A percentile compares a stretch with the other conserved stretches of the same genome.
Conservation (phyloP, 2,329 filamentous ascomycete species). For the Rosellinia necatrix region DNA sequence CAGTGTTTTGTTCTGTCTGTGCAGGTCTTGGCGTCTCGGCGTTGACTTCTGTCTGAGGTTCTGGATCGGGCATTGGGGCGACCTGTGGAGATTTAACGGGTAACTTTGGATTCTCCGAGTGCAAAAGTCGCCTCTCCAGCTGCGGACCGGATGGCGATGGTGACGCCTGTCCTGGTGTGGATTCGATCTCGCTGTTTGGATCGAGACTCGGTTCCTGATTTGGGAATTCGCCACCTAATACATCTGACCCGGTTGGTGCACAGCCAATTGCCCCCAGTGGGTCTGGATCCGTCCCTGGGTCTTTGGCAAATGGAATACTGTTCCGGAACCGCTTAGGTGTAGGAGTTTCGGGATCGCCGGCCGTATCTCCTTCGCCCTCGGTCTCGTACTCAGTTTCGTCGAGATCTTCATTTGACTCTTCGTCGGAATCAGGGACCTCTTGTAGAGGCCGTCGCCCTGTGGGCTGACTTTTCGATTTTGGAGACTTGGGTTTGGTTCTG, state of each 20-base stretch:
- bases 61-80: neutral
- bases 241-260: conserved; percentile 29
- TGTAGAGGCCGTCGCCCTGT: conserved; percentile 33
- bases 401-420: conserved; percentile 32
- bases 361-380: conserved; percentile 30
- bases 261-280: conserved; percentile 25
- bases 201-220: conserved; percentile 13
- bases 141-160: neutral
- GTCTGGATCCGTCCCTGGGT: conserved; percentile 17
- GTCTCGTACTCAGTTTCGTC: conserved; percentile 33
- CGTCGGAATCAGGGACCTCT: conserved; percentile 40
- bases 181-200: neutral
- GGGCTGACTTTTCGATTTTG: conserved; percentile 32
- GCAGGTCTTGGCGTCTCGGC: conserved; percentile 6
- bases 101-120: neutral
- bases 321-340: conserved; percentile 17
- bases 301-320: neutral
- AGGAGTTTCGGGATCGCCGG: conserved; percentile 22
- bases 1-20: neutral
- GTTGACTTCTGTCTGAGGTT: conserved; percentile 3
- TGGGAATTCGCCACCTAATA: conserved; percentile 16
- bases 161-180: neutral
- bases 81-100: neutral
- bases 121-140: neutral
- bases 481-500: conserved; percentile 39